Base-by-base conservation (phyloP, 2,329 filamentous ascomycete genomes). In the Eutypa lata region DNA sequence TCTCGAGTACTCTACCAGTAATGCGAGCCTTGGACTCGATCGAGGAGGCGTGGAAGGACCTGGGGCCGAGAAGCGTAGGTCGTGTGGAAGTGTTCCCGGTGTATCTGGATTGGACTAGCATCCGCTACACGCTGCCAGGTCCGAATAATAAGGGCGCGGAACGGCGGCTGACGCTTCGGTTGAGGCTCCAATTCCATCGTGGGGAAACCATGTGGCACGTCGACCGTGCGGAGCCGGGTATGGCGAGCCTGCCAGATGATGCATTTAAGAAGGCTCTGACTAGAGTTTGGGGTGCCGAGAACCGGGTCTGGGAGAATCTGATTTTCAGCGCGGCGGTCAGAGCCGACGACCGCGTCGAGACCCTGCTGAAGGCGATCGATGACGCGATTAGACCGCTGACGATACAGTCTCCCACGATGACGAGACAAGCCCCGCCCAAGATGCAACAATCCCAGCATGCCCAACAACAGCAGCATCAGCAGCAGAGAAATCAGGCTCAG, bases 1-100 rank as follows among this genome's bases (percentile, higher is more conserved):
- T 89, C 26, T 77, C 79, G 1, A 68, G 77, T 19, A 86, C 88
- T 7, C 76, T 91, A 4, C 84, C 87, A 0, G 71, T 90, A n/a
- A 72, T 90, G 18, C 76, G 76, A 47, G 81, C 78, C 1, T 70
- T 92, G 2, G 78, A 84, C 55, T 71, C 73, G 35, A 77, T 92
- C 21, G 84, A 89, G 58, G 70, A 71, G 18, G 68, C 72, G 2
- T 86, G 84, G 79, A 69, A 71, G 13, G 61, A 65, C 33, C 56
- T 76, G 3, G 63, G 71, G 21, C 64, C 67, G 11, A 74, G 70
- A 11, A 74, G 74, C 33, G 73, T 76, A 49, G 79, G 77, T 13
- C 68, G 64, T 3, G 71, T 85, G 11, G 76, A 76, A 38, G 72
- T 87, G 40, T 75, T 78, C 19, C 73, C 79, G 52, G 76, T 79